A percentile compares a stretch with the other conserved stretches of the same genome.
These are phyloP conservation scores for Annulohypoxylon maeteangense DNA, from an alignment of 495 filamentous ascomycete genomes.

Conservation along the genomic window DNA sequence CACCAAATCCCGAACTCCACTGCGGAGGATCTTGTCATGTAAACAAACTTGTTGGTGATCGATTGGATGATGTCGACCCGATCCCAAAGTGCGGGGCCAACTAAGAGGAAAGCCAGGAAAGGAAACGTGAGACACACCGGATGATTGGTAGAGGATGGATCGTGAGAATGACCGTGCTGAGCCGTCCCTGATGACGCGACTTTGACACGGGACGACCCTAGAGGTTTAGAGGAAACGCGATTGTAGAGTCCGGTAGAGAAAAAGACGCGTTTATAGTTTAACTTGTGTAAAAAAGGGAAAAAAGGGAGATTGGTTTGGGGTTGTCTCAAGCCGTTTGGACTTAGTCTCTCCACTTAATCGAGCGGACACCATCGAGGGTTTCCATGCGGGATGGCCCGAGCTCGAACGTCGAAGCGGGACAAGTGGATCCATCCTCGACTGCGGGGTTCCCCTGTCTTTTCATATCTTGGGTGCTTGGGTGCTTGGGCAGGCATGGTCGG, in stretches of 20 bases:
- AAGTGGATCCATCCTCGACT: background rate
- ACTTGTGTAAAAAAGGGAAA: background rate
- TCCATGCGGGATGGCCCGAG: constrained; percentile 25
- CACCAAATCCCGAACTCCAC: constrained; percentile 34
- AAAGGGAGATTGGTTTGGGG: constrained; percentile 5
- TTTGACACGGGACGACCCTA: constrained; percentile 4
- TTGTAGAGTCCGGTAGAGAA: background rate
- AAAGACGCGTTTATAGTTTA: constrained; percentile 20
- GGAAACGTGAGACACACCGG: constrained; percentile 21
- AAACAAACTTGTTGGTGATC: constrained; percentile 16
- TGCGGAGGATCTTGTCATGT: constrained; percentile 29
- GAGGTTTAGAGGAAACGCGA: constrained; percentile 9
- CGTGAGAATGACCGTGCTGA: background rate
- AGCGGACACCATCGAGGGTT: background rate
- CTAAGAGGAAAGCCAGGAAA: constrained; percentile 11
- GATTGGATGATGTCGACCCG: constrained; percentile 24
- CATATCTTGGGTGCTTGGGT: background rate
- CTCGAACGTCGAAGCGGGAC: background rate
- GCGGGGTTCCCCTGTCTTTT: constrained; percentile 1
- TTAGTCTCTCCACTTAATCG: background rate
- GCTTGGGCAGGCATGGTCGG: background rate
- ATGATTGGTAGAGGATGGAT: constrained; percentile 28
- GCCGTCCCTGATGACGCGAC: background rate
- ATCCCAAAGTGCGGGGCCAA: constrained; percentile 23
- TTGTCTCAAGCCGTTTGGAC: background rate